Base-by-base conservation (phyloP, 495 filamentous ascomycete genomes). In the Amorphotheca resinae region DNA sequence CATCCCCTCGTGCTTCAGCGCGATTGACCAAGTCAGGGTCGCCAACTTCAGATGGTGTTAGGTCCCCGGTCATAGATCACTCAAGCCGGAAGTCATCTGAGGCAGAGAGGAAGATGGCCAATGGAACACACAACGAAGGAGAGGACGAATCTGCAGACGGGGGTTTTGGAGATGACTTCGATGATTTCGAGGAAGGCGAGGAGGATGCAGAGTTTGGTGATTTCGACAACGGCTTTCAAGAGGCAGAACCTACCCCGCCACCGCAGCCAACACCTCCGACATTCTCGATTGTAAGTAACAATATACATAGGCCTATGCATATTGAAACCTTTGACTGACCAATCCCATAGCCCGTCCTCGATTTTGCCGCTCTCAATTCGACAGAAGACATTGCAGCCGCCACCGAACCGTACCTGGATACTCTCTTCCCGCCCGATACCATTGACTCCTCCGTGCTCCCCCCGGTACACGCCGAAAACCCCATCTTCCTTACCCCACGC, bases 171-270 rank as follows among this genome's bases (percentile, higher is more conserved):
- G 88, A 91, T 56, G 88, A 93, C 46, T 95, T 96, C 73, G 91
- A 95, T 61, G 88, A 95, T 53, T 95, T 96, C 58, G 87, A 88
- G 57, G 87, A 86, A 58, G 84, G 80, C 31, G 73, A 71, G 41
- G 77, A 79, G 41, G 73, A 76, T 49, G 75, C 69, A 48, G 87
- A 91, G 61, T 89, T 89, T 69, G 85, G 77, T 38, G 87, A 93
- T 59, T 96, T 96, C 65, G 85, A 84, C 55, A 84, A 89, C 54
- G 85, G 74, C 35, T 87, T 87, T 64, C 74, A 86, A 63, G 68
- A 82, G 54, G 64, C 73, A 38, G 69, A 68, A 49, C 59, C 64
- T 46, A 41, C 62, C 34, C 55, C 64, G 43, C 63, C 68, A 53
- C 61, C 66, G 22, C 60, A 55, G 48, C 56, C 55, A 23, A 59